phyloP scores from a whole-genome alignment of 345 rosid genomes.

The Sonneratia alba region DNA sequence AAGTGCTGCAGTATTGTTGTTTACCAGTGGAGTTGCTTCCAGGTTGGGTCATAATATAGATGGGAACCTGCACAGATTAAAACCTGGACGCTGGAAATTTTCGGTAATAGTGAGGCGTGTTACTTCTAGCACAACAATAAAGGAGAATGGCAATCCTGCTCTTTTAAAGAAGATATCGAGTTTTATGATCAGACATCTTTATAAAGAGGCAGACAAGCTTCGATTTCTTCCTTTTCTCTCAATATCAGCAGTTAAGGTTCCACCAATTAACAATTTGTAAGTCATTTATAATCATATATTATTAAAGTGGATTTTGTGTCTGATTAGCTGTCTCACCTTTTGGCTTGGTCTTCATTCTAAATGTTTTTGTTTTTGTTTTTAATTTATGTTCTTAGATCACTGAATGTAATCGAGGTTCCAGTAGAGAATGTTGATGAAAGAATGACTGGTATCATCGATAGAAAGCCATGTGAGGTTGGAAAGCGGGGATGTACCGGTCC shows the following conservation, averaged over 20 bases:
- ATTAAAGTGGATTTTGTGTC: neutral
- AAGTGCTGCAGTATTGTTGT: conserved; percentile 44
- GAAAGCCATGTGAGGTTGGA: conserved; percentile 48
- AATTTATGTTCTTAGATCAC: conserved; percentile 37
- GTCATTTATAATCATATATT: conserved; percentile 17
- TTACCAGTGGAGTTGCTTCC: conserved; percentile 38
- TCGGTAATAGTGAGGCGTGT: conserved; percentile 22
- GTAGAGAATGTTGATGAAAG: conserved; percentile 28
- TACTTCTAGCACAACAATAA: conserved; percentile 22
- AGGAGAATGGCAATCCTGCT: conserved; percentile 19
- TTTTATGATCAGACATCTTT: conserved; percentile 32
- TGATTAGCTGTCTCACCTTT: neutral
- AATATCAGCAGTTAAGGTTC: conserved; percentile 53
- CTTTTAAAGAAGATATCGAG: conserved; percentile 36
- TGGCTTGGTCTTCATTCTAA: neutral
- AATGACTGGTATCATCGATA: conserved; percentile 27
- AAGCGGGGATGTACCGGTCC: conserved; percentile 29
- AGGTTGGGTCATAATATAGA: conserved; percentile 29
- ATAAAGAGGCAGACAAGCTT: conserved; percentile 50
- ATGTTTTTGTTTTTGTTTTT: neutral
- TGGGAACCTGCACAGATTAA: conserved; percentile 22
- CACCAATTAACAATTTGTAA: conserved; percentile 55
- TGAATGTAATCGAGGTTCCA: conserved; percentile 34
- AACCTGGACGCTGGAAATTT: conserved; percentile 25
- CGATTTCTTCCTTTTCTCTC: conserved; percentile 51